Evolutionary conservation across 2,329 filamentous ascomycete genomes (phyloP), one percentile per base, ranked within the genome.

Genomic region (Neocucurbitaria cava): DNA sequence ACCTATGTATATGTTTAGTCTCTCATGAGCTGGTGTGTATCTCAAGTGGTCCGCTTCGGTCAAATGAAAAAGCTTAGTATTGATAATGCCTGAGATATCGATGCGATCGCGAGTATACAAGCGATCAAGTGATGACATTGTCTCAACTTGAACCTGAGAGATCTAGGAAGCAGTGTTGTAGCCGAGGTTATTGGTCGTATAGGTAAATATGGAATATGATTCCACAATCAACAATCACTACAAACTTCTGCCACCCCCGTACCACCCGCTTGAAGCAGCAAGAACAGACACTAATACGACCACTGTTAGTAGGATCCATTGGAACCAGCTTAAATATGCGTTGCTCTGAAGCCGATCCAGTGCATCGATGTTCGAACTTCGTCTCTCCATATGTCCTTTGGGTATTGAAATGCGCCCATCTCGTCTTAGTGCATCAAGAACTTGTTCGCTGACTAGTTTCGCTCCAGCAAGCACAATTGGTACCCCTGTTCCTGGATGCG

Each of bases 401-500:
- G 39, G 49, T 80, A 80, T 82, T 11, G 81, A 79, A 35, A 78
- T 71, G 11, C 45, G 49, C 58, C 70, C 20, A 31, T 52, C 20
- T 31, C 55, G 35, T 8, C 46, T 30, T 63, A 55, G 68, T 55
- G 68, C 78, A 72, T 72, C 68, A 11, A 84, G 61, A 5, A 86
- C 77, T 70, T 86, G 81, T 63, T 82, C 82, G 8, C 76, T 78
- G 0, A 84, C 83, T 49, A 91, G 81, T 71, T 86, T 89, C 8
- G 86, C 85, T 0, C 89, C 89, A 0, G 88, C 88, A 9, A 91
- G 76, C 23, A 88, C 87, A 51, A 92, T 89, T 3, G 89, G 89
- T 18, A 92, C 89, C 0, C 89, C 89, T 0, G 89, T 91, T 1
- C 89, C 89, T 0, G 89, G 89, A 76, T 92, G 89, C 18, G 89